These are phyloP conservation scores for Lippia alba DNA, from an alignment of 305 asterid species.

Conservation along the genomic window DNA sequence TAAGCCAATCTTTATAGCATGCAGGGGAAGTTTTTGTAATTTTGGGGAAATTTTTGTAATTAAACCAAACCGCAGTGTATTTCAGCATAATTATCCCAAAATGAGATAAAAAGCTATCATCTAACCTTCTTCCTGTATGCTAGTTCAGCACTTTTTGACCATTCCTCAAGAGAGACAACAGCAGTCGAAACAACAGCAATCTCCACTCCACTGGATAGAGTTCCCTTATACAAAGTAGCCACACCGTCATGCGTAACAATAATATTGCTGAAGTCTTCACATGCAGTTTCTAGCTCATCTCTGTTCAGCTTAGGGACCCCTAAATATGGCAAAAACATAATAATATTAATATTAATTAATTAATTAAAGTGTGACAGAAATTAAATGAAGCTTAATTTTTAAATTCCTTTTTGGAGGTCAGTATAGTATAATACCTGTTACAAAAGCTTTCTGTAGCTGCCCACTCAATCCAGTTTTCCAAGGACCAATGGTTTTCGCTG, in stretches of 20 bases:
- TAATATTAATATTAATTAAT: too few species aligned
- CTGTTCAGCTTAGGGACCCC: conserved; percentile 96
- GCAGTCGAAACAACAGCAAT: conserved; percentile 84
- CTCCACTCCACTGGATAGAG: conserved; percentile 94
- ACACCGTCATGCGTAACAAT: conserved; percentile 49
- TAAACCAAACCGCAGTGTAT: background rate
- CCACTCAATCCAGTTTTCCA: conserved; percentile 98
- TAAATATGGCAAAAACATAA: conserved; percentile 21
- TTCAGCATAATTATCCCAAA: background rate
- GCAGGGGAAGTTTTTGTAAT: too few species aligned
- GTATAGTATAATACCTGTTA: conserved; percentile 58
- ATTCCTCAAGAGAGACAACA: conserved; percentile 55
- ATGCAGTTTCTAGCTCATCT: conserved; percentile 81
- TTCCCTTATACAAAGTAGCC: conserved; percentile 81
- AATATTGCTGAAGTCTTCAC: conserved; percentile 97
- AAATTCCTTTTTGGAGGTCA: background rate
- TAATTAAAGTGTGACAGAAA: background rate
- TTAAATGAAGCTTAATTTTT: too few species aligned
- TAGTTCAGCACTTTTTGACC: conserved; percentile 81
- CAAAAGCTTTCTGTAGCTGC: conserved; percentile 90
- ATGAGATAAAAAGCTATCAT: background rate
- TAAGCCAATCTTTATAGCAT: too few species aligned
- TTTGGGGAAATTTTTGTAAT: too few species aligned
- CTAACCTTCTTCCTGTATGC: conserved; percentile 83
- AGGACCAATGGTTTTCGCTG: conserved; percentile 70